Conservation (phyloP, 2,329 filamentous ascomycete genomes). For the Cryphonectria parasitica region DNA sequence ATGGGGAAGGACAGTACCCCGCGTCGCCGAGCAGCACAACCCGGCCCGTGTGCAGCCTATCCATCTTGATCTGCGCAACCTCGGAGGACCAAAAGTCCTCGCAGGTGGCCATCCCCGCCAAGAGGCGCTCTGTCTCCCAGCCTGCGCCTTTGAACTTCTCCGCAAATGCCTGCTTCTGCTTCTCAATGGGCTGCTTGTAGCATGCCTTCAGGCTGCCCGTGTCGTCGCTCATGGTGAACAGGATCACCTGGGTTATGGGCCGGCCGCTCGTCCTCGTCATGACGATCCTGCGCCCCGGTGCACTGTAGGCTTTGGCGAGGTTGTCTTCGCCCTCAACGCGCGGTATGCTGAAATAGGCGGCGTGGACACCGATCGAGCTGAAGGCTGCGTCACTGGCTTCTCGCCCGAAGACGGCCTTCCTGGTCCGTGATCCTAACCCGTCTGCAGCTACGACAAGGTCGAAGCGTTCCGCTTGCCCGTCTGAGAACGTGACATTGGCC, state of each 20-base stretch:
- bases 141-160: constrained; percentile 37
- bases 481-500: constrained; percentile 46
- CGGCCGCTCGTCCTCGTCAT: constrained; percentile 45
- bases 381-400: constrained; percentile 33
- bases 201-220: constrained; percentile 11
- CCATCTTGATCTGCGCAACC: constrained; percentile 50
- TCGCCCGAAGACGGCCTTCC: constrained; percentile 45
- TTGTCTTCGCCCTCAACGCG: constrained; percentile 6
- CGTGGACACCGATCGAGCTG: constrained; percentile 34
- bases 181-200: constrained; percentile 6
- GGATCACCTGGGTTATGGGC: constrained; percentile 34
- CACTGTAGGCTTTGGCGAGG: constrained; percentile 17
- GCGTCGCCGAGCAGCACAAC: constrained; percentile 60
- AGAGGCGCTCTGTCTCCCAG: constrained; percentile 48
- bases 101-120: constrained; percentile 43
- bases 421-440: constrained; percentile 54
- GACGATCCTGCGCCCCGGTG: constrained; percentile 40
- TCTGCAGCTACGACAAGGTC: constrained; percentile 61
- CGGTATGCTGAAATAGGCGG: constrained; percentile 30
- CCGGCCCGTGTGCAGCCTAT: constrained; percentile 48
- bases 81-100: constrained; percentile 52
- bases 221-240: constrained; percentile 7
- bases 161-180: constrained; percentile 21
- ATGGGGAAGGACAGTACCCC: constrained; percentile 51
- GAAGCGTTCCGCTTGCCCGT: constrained; percentile 47